These are phyloP conservation scores for Marasmius sp. DNA, from an alignment of 1,284 basidiomycete species.

Conservation along the genomic window DNA sequence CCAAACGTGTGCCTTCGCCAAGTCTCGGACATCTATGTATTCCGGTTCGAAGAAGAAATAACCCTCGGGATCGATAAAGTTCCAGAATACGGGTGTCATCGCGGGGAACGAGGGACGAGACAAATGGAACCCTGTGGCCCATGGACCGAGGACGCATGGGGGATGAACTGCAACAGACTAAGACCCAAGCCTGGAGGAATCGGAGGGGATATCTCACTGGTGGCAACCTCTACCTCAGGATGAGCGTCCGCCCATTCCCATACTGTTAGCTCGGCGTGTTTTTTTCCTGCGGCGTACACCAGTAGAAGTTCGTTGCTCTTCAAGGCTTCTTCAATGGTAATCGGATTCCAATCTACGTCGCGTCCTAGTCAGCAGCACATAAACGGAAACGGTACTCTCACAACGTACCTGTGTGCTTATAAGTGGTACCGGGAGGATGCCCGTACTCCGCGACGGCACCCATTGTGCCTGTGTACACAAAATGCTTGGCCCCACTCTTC, in stretches of 20 bases:
- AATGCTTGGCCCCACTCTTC: no score
- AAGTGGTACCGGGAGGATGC: neutral
- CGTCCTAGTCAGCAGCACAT: neutral
- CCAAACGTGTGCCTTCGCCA: constrained; percentile 16
- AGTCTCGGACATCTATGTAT: constrained; percentile 17
- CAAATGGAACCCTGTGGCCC: constrained; percentile 3
- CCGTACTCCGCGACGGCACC: no score
- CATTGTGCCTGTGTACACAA: no score
- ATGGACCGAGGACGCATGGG: constrained; percentile 9
- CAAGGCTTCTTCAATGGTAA: constrained; percentile 17
- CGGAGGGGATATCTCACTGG: constrained; percentile 4
- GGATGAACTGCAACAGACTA: constrained; percentile 6
- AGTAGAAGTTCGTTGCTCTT: constrained; percentile 6
- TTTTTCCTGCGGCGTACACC: constrained; percentile 19
- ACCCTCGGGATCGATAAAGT: constrained; percentile 6
- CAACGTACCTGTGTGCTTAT: neutral
- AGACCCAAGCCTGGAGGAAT: neutral
- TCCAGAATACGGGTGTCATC: constrained; percentile 8
- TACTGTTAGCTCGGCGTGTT: constrained; percentile 16
- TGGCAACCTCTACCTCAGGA: constrained; percentile 18
- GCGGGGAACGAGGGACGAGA: constrained; percentile 7
- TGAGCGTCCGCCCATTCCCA: constrained; percentile 20
- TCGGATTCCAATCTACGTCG: constrained; percentile 16
- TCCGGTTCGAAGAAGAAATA: constrained; percentile 1
- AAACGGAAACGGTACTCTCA: neutral